A percentile compares a stretch with the other conserved stretches of the same genome.
phyloP scores from a whole-genome alignment of 2,329 filamentous ascomycete genomes.

The Cladosporium sp. region DNA sequence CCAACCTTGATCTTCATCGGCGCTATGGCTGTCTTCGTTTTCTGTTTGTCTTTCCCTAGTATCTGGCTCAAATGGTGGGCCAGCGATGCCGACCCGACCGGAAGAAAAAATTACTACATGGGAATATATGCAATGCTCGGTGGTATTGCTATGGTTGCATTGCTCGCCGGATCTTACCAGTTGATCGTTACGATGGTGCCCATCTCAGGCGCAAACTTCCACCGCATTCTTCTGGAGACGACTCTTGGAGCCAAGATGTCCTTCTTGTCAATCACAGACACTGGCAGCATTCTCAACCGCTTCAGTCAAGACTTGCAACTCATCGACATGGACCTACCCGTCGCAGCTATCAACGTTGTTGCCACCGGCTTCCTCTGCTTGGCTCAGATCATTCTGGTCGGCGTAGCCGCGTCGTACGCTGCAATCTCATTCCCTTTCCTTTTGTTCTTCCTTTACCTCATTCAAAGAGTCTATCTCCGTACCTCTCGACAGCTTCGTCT shows the following conservation, averaged over 20 bases:
- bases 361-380: conserved; percentile 17
- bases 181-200: conserved; percentile 57
- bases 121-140: conserved; percentile 26
- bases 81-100: conserved; percentile 16
- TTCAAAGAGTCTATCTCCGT: conserved; percentile 50
- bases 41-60: conserved; percentile 38
- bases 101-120: conserved; percentile 10
- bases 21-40: conserved; percentile 16
- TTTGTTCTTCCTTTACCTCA: conserved; percentile 36
- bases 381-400: conserved; percentile 16
- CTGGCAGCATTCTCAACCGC: conserved; percentile 35
- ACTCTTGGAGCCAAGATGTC: conserved; percentile 24
- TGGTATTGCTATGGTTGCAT: conserved; percentile 35
- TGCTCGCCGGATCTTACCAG: conserved; percentile 40
- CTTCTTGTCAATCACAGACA: conserved; percentile 48
- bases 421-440: conserved; percentile 42
- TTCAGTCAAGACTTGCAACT: conserved; percentile 51
- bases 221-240: conserved; percentile 33
- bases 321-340: conserved; percentile 45
- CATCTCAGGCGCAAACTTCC: conserved; percentile 52
- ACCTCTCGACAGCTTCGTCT: conserved; percentile 53
- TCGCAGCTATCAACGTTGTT: conserved; percentile 19
- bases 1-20: conserved; percentile 15
- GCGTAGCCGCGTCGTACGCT: conserved; percentile 31
- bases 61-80: conserved; percentile 55